Conservation (phyloP, 2,329 filamentous ascomycete genomes). For the Colletotrichum eleusines region DNA sequence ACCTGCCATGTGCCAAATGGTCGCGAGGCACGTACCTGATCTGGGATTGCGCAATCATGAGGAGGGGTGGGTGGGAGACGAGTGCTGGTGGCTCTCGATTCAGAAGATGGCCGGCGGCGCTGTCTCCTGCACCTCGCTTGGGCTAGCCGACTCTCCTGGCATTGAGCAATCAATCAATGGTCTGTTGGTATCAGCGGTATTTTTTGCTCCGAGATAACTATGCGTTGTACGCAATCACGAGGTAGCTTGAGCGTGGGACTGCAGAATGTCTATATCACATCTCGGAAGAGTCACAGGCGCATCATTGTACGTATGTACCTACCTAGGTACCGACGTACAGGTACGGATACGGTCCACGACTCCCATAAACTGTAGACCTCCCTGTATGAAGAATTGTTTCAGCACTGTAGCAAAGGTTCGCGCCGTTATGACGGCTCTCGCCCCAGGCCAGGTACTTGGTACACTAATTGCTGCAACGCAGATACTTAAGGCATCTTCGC, state of each 20-base stretch:
- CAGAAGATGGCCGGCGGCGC: conserved; percentile 18
- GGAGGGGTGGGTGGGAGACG: conserved; percentile 7
- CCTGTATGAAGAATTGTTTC: conserved; percentile 8
- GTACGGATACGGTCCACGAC: neutral
- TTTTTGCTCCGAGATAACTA: conserved; percentile 13
- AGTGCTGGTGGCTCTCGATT: conserved; percentile 21
- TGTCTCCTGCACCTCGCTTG: conserved; percentile 15
- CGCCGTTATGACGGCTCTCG: conserved; percentile 9
- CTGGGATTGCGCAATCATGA: conserved; percentile 37
- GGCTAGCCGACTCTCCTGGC: conserved; percentile 8
- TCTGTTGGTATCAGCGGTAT: conserved; percentile 21
- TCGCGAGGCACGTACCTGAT: conserved; percentile 22
- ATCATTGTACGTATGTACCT: neutral
- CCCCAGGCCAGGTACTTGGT: neutral
- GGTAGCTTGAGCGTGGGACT: conserved; percentile 8
- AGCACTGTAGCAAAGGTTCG: conserved; percentile 18
- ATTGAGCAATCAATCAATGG: neutral
- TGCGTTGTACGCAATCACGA: conserved; percentile 18
- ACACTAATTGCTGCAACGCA: neutral
- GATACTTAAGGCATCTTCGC: conserved; percentile 13
- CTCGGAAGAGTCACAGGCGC: conserved; percentile 22
- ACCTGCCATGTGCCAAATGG: conserved; percentile 36
- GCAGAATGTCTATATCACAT: conserved; percentile 18
- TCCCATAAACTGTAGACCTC: neutral
- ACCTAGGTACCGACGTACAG: neutral